phyloP scores from a whole-genome alignment of 2,329 filamentous ascomycete genomes.

The Lecanosticta acicola region DNA sequence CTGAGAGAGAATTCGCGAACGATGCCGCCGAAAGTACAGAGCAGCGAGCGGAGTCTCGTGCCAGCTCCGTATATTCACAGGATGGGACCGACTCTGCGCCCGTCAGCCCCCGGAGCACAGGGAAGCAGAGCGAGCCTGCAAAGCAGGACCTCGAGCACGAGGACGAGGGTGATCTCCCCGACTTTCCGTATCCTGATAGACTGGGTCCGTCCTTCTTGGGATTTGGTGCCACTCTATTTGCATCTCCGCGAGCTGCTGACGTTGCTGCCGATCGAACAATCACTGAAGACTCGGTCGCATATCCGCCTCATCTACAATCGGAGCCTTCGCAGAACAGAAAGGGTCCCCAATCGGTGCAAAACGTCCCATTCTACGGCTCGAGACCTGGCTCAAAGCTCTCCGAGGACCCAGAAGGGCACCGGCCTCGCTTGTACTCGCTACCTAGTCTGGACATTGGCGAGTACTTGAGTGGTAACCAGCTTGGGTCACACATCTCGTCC shows the following conservation, averaged over 20 bases:
- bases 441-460: conserved; percentile 17
- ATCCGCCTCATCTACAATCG: conserved; percentile 2
- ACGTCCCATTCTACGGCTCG: conserved; percentile 24
- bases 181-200: conserved; percentile 9
- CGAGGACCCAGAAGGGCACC: conserved; percentile 14
- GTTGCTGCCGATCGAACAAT: not conserved
- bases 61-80: conserved; percentile 12
- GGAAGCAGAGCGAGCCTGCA: not conserved
- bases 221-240: conserved; percentile 11
- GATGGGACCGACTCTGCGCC: conserved; percentile 1
- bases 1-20: conserved; percentile 1
- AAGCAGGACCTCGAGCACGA: not conserved
- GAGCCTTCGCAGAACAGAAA: conserved; percentile 6
- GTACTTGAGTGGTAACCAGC: conserved; percentile 9
- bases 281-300: not conserved
- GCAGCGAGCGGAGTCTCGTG: conserved; percentile 3
- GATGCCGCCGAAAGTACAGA: not conserved
- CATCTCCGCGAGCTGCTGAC: not conserved
- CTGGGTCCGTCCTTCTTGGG: conserved; percentile 9
- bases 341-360: conserved; percentile 16
- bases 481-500: conserved; percentile 6
- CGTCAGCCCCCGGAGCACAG: not conserved
- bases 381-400: conserved; percentile 14
- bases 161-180: not conserved
- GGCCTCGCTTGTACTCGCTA: conserved; percentile 17